phyloP scores from a whole-genome alignment of 139 green algal genomes.

The Chlorella sp. region DNA sequence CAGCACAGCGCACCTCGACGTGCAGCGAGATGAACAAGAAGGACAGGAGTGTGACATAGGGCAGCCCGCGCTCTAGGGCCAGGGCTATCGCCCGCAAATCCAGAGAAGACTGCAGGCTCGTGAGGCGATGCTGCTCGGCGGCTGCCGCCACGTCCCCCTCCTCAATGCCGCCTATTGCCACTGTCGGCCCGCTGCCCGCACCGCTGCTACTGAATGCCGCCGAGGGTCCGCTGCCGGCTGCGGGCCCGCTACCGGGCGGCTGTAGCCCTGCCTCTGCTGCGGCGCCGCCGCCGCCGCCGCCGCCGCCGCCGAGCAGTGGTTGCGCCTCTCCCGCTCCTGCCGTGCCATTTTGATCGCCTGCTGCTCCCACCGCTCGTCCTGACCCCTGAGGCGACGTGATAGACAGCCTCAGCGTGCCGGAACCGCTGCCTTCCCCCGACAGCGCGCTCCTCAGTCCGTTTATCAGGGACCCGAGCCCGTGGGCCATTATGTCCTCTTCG shows the following conservation, averaged over 20 bases:
- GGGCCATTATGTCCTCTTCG: background rate
- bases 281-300: background rate
- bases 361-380: background rate
- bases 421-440: background rate
- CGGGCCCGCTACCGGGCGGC: background rate
- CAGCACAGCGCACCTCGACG: background rate
- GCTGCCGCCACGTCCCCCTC: background rate
- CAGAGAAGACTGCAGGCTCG: background rate
- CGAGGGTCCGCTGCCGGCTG: background rate
- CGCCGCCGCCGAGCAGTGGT: background rate
- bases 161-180: background rate
- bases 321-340: background rate
- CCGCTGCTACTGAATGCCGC: background rate
- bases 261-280: background rate
- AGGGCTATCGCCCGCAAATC: slow-evolving; percentile 12
- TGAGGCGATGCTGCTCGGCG: slow-evolving; percentile 21
- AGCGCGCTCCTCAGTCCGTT: background rate
- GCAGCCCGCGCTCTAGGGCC: slow-evolving; percentile 49
- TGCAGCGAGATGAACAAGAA: slow-evolving; percentile 59
- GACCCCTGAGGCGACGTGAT: background rate
- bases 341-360: background rate
- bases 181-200: background rate
- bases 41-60: slow-evolving; percentile 51
- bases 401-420: background rate
- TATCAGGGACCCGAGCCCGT: background rate